Percentiles rank a stretch among this genome's conserved stretches.
phyloP scores from a whole-genome alignment of 345 rosid genomes.

The Gossypioides kirkii region DNA sequence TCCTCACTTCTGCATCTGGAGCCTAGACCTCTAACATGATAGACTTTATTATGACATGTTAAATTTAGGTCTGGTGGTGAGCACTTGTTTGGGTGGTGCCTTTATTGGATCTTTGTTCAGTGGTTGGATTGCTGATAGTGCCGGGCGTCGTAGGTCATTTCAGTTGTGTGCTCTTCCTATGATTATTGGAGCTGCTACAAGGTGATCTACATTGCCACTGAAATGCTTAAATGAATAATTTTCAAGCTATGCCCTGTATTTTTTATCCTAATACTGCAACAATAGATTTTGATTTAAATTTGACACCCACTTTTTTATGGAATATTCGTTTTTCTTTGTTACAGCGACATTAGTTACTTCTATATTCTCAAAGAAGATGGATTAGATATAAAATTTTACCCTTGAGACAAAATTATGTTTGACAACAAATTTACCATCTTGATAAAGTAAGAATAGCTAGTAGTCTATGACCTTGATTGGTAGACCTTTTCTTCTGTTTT shows the following conservation, averaged over 20 bases:
- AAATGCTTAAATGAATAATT: slow-evolving; percentile 11
- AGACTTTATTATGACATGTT: slow-evolving; percentile 7
- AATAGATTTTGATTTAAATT: not conserved
- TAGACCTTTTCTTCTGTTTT: not conserved
- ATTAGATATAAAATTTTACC: not conserved
- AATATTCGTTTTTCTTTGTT: not conserved
- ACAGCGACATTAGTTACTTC: too few relatives aligned
- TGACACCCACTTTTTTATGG: not conserved
- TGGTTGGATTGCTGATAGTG: slow-evolving; percentile 75
- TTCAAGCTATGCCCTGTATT: not conserved
- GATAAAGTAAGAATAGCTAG: slow-evolving; percentile 7
- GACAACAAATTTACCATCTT: not conserved
- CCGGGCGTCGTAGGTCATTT: slow-evolving; percentile 88
- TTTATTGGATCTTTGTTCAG: slow-evolving; percentile 75
- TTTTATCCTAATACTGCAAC: slow-evolving; percentile 2
- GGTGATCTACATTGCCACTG: slow-evolving; percentile 35
- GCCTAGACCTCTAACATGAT: not conserved
- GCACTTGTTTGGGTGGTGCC: slow-evolving; percentile 90
- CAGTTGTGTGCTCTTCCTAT: slow-evolving; percentile 88
- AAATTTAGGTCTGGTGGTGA: slow-evolving; percentile 80
- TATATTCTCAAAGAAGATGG: not conserved
- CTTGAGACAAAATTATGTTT: not conserved
- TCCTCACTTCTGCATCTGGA: not conserved
- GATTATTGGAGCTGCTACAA: slow-evolving; percentile 76
- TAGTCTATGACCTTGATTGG: not conserved